Evolutionary conservation across 441 rosid species (phyloP), one percentile per base, ranked within the genome.

Genomic region (Dalechampia spathulata): DNA sequence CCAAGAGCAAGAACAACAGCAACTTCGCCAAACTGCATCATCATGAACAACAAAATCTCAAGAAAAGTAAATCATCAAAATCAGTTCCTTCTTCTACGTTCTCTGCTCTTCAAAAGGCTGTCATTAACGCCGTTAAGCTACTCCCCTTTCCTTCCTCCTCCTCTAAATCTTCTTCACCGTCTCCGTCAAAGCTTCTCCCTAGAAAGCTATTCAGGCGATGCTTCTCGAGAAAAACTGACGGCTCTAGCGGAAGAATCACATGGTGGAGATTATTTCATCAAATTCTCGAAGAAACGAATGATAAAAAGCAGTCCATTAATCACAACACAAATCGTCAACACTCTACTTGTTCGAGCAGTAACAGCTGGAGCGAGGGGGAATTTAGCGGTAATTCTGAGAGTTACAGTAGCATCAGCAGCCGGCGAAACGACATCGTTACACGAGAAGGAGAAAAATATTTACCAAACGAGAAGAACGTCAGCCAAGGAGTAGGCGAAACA

Each of bases 121-220:
- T 89, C 52, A 69, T 79, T 49, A 75, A 55, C 45, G 90, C 89
- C 51, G 71, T 85, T 41, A 86, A 79, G 57, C 50, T 71, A 6
- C 74, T 82, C 16, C 78, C 80, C 4, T 63, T 77, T 27, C 49
- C 56, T 22, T 50, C 73, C 19, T 49, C 71, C 43, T 51, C 72
- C 68, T 44, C 66, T 49, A 70, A 55, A 59, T 66, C 75, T 2
- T 52, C 67, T 16, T 51, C 73, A 4, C 41, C 72, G 15, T 59
- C 66, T 16, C 9, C 39, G 6, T 16, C 64, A 41, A 20, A 42
- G 20, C 27, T 65, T 32, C 62, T 80, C 25, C 74, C 77, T 2
- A 60, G 69, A 58, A 75, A 50, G 74, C 51, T 79, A 51, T 56
- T 75, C 47, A 70, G 58, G 55, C n/a, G 34, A 30, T 4, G 34